Base-by-base conservation (phyloP, 176 grass and related monocot species). In the Rhipidocladum racemiflorum region DNA sequence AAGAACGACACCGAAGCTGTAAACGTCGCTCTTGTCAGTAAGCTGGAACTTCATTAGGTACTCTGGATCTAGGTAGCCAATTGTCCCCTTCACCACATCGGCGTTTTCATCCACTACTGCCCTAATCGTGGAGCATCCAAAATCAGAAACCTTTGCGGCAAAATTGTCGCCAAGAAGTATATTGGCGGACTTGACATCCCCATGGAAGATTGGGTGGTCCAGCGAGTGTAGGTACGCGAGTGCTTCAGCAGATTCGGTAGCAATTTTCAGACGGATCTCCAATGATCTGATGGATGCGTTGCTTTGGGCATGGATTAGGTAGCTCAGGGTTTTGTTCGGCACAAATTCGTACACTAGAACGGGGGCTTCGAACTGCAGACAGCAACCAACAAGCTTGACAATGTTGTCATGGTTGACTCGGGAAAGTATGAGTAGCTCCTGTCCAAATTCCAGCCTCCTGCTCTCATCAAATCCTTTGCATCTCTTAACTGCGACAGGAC, bases 351-450 rank as follows among this genome's bases (percentile, higher is more conserved):
- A 84, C 0, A 84, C 82, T 3, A 84, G 61, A 16, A 76, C 61
- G 9, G 82, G 82, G 32, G 39, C 72, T 11, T 84, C 72, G 34
- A 84, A 76, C 49, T 84, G 72, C 62, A 84, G 18, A 23, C 84
- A 81, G 15, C 78, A 81, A 76, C 85, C 85, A 3, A 87, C n/a
- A 75, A 87, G 61, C 10, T 87, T 67, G 1, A 87, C 85, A 4
- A 84, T 84, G 18, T 76, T 76, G 1, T 55, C 34, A 44, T 84
- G 82, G 14, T 55, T 84, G 0, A 87, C 70, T 44, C 50, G 69
- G 9, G 55, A 87, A 18, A 81, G 70, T 34, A 87, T 87, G 18
- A 81, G 85, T 8, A 87, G 50, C n/a, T 87, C 85, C 29, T 87
- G 29, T 10, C 49, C 78, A 27, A 81, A 87, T 40, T 87, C 85